phyloP scores from a whole-genome alignment of 495 filamentous ascomycete species.

The Lineolata rhizophorae region DNA sequence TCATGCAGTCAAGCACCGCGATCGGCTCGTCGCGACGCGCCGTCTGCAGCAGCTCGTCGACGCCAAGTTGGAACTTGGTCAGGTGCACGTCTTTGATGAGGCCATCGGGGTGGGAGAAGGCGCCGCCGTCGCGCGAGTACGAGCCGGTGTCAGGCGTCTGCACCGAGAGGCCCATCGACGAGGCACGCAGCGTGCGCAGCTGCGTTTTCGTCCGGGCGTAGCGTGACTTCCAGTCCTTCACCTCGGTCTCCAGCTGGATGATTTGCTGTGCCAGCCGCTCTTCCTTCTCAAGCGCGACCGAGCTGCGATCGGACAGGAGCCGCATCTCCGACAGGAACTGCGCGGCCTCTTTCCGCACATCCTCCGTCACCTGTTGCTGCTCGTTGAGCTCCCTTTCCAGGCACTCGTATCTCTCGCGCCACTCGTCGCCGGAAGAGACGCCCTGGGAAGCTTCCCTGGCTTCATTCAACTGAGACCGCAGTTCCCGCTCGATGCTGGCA shows the following conservation, averaged over 20 bases:
- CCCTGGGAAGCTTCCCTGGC: slow-evolving; percentile 3
- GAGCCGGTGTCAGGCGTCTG: slow-evolving; percentile 32
- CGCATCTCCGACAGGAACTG: slow-evolving; percentile 81
- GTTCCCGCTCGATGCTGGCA: slow-evolving; percentile 33
- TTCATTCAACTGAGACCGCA: slow-evolving; percentile 42
- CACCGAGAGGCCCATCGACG: slow-evolving; percentile 43
- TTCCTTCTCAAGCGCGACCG: slow-evolving; percentile 61
- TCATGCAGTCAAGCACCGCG: slow-evolving; percentile 57
- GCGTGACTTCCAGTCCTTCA: slow-evolving; percentile 71
- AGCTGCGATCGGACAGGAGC: slow-evolving; percentile 53
- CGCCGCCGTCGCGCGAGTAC: slow-evolving; percentile 42
- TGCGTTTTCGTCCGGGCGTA: slow-evolving; percentile 78
- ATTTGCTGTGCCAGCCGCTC: slow-evolving; percentile 51
- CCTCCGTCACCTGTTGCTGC: slow-evolving; percentile 66
- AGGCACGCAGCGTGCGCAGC: slow-evolving; percentile 56
- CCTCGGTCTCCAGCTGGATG: slow-evolving; percentile 51
- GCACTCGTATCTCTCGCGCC: slow-evolving; percentile 34
- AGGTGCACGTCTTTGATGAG: slow-evolving; percentile 77
- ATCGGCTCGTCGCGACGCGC: slow-evolving; percentile 52
- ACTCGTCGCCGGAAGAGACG: slow-evolving; percentile 8
- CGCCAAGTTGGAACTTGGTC: slow-evolving; percentile 83
- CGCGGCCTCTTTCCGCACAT: slow-evolving; percentile 69
- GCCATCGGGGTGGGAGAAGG: slow-evolving; percentile 50
- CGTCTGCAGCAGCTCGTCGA: slow-evolving; percentile 72
- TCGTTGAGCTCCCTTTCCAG: slow-evolving; percentile 49